Evolutionary conservation across 2,329 filamentous ascomycete genomes (phyloP).

Genomic region (Trichoderma atroviride): DNA sequence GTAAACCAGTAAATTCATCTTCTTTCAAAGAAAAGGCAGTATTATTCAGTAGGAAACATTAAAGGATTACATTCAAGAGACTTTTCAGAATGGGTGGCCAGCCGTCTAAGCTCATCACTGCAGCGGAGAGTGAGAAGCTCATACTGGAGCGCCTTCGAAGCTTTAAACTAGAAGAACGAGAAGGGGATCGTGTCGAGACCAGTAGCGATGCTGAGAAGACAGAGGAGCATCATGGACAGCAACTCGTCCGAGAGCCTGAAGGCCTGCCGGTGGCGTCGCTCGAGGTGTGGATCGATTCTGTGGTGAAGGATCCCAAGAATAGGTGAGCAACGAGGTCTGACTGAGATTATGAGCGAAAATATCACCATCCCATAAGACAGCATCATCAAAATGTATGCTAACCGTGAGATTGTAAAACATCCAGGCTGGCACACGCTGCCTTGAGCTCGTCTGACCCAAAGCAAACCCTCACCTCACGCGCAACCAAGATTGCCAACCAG

Average conservation of each 20-base stretch:
- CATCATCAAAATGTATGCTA: background rate
- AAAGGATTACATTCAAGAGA: too few relatives aligned
- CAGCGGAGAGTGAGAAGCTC: conserved; percentile 46
- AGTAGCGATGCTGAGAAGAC: conserved; percentile 41
- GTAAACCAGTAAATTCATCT: background rate
- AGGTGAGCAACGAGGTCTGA: conserved; percentile 47
- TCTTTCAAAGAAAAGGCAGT: background rate
- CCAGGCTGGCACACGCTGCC: conserved; percentile 73
- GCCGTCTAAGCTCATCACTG: conserved; percentile 44
- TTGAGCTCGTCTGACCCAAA: conserved; percentile 69
- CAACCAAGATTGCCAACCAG: conserved; percentile 66
- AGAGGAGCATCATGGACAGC: background rate
- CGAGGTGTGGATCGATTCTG: conserved; percentile 61
- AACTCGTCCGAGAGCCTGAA: conserved; percentile 40
- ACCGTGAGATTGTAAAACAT: background rate
- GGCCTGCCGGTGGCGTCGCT: conserved; percentile 56
- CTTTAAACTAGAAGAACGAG: conserved; percentile 52
- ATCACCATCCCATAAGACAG: background rate
- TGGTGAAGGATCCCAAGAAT: conserved; percentile 67
- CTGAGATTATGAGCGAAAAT: background rate
- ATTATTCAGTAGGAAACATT: background rate
- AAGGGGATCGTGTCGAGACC: conserved; percentile 58
- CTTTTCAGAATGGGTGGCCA: conserved; percentile 47
- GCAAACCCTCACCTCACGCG: conserved; percentile 65
- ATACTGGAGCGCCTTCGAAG: conserved; percentile 48